Evolutionary conservation across 1,139 yeast species (phyloP).

Genomic region (Spathaspora sp.): DNA sequence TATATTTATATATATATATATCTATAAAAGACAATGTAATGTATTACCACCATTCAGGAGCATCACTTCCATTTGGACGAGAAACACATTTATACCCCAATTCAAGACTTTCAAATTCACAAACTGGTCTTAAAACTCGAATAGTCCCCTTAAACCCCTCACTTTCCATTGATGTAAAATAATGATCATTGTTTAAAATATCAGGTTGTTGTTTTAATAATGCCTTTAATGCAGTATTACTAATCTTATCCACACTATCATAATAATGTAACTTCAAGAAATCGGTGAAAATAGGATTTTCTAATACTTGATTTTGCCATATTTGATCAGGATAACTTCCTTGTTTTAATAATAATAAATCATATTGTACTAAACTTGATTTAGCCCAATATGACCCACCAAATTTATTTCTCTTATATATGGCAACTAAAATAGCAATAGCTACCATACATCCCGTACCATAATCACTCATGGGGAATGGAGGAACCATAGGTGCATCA

Average conservation of each 20-base stretch:
- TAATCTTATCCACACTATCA: constrained; percentile 30
- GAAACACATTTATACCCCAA: constrained; percentile 24
- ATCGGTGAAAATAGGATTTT: constrained; percentile 12
- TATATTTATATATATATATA: neutral
- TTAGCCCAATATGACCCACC: constrained; percentile 34
- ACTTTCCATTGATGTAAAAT: constrained; percentile 21
- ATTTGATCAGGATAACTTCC: constrained; percentile 22
- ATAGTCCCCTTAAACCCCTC: constrained; percentile 25
- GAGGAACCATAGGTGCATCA: constrained; percentile 32
- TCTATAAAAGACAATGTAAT: neutral
- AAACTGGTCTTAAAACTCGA: constrained; percentile 28
- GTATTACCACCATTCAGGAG: constrained; percentile 26
- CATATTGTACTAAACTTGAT: constrained; percentile 31
- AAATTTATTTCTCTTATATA: constrained; percentile 22
- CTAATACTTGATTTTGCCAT: constrained; percentile 16
- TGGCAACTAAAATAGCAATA: constrained; percentile 26
- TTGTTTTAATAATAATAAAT: constrained; percentile 27
- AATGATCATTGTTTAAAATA: constrained; percentile 15
- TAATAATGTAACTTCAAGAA: constrained; percentile 22
- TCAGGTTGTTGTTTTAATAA: constrained; percentile 22
- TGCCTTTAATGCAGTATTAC: constrained; percentile 23
- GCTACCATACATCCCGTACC: constrained; percentile 35
- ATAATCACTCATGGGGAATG: constrained; percentile 36
- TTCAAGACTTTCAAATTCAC: constrained; percentile 19
- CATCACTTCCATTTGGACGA: constrained; percentile 28